A percentile compares a stretch with the other conserved stretches of the same genome.
Evolutionary conservation across 352 stramenopile genomes (phyloP).

Genomic region (Halophytophthora polymorphica): DNA sequence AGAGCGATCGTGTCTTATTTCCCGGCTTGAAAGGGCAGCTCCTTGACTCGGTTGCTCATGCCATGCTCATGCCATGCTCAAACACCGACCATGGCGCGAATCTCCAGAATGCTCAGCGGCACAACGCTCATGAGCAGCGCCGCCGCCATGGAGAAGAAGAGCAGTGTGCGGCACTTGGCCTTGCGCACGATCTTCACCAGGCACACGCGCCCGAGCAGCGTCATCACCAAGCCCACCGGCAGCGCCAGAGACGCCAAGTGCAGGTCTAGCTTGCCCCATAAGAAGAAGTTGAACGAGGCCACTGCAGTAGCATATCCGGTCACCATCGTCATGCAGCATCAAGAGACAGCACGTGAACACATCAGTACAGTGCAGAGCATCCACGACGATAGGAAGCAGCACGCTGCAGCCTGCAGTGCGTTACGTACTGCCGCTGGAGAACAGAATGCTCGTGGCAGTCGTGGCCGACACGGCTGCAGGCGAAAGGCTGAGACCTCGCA

Average conservation of each 20-base stretch:
- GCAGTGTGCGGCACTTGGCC: conserved; percentile 26
- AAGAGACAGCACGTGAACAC: conserved; percentile 7
- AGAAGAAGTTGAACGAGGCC: conserved; percentile 37
- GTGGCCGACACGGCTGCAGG: conserved; percentile 71
- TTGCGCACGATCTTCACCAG: conserved; percentile 33
- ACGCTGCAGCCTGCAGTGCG: no score
- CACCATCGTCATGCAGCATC: not conserved
- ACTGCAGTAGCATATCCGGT: conserved; percentile 21
- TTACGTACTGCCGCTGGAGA: conserved; percentile 37
- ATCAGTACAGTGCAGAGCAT: no score
- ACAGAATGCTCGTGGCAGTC: conserved; percentile 45
- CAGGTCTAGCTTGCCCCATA: conserved; percentile 38
- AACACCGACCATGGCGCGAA: conserved; percentile 17
- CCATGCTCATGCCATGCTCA: conserved; percentile 12
- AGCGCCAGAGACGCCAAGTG: conserved; percentile 22
- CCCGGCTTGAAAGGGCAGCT: no score
- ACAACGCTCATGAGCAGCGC: conserved; percentile 34
- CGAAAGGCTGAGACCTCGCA: conserved; percentile 87
- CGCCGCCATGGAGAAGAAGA: conserved; percentile 29
- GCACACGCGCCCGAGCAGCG: conserved; percentile 29
- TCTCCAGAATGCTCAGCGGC: conserved; percentile 23
- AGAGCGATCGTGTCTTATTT: no score
- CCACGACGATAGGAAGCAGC: no score
- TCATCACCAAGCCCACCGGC: conserved; percentile 32
- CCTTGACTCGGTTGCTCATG: no score